Evolutionary conservation across 2,329 filamentous ascomycete species (phyloP).

Genomic region (Ophiostoma sp.): DNA sequence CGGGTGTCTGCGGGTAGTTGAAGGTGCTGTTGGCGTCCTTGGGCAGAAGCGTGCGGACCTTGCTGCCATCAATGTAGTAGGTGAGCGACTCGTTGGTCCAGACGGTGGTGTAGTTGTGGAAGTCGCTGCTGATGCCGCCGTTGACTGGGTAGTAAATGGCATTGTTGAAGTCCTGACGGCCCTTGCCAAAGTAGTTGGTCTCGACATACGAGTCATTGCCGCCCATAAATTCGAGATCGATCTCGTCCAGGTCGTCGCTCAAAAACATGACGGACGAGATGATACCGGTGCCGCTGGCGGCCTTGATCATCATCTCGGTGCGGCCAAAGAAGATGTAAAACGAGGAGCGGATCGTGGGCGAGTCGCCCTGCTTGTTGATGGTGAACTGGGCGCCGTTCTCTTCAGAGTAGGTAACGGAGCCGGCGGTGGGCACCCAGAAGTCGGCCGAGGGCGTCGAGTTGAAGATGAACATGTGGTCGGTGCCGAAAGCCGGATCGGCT

Average conservation of each 20-base stretch:
- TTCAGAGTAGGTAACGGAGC: conserved; percentile 61
- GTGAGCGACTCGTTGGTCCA: conserved; percentile 69
- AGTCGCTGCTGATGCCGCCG: conserved; percentile 57
- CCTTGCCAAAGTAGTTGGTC: conserved; percentile 81
- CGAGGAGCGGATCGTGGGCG: conserved; percentile 74
- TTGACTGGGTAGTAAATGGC: conserved; percentile 59
- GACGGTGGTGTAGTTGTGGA: conserved; percentile 73
- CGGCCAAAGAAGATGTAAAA: conserved; percentile 88
- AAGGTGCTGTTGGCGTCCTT: conserved; percentile 61
- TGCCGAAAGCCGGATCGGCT: conserved; percentile 68
- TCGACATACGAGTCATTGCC: conserved; percentile 62
- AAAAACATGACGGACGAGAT: conserved; percentile 81
- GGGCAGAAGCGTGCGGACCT: conserved; percentile 64
- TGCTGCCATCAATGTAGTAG: conserved; percentile 68
- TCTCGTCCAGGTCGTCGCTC: conserved; percentile 81
- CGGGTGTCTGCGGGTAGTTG: conserved; percentile 75
- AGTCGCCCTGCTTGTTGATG: conserved; percentile 68
- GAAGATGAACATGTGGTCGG: conserved; percentile 63
- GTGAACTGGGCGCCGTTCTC: conserved; percentile 67
- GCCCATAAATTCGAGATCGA: conserved; percentile 84
- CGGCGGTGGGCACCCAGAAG: conserved; percentile 69
- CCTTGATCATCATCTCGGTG: conserved; percentile 76
- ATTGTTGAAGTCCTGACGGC: conserved; percentile 50
- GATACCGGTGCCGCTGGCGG: conserved; percentile 71
- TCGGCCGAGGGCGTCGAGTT: conserved; percentile 56